Evolutionary conservation across 352 stramenopile species (phyloP), one percentile per base, ranked within the genome.

Genomic region (Pythium scleroteichum): DNA sequence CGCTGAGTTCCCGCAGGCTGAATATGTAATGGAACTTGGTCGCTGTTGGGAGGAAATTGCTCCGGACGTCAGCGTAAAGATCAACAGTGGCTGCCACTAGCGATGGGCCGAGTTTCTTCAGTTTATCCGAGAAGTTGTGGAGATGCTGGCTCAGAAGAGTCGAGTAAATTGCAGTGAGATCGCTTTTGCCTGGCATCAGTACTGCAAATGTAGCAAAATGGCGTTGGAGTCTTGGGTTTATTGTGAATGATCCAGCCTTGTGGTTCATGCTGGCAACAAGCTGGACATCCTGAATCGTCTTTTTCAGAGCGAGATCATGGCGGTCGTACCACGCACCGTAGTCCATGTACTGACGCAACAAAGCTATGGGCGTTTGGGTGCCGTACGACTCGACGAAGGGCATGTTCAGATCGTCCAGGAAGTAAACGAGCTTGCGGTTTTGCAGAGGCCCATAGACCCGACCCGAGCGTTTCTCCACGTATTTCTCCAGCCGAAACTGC

Each of bases 11-110:
- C 13, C 93, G 78, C 64, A 98, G 83, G 61, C 87, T 97, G 69
- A 98, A 98, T 2, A 96, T 77, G 53, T 98, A 97, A 63, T 97
- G 90, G 39, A 95, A 97, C 53, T 98, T 98, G 3, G 86, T 80
- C n/a, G 90, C 88, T 0, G 82, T 97, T 0, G 89, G 87, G 1
- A 97, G 53, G 62, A 98, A 98, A 17, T 84, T 87, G 4, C 69
- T 32, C 2, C 72, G 68, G 6, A 97, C 82, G 12, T 88, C 79
- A 1, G 68, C 63, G 48, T 95, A 93, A 35, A 97, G 52, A 40
- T 93, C 87, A 10, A 98, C 78, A 0, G 89, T 91, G 0, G 89
- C 92, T 2, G 86, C 75, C 2, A 96, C 68, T 19, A 98, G 57
- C 7, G 74, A 62, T 22, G 77, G 39, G 0, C 58, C 82, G 8